phyloP scores from a whole-genome alignment of 1,284 basidiomycete genomes.

The Microbotryomycetes sp. region DNA sequence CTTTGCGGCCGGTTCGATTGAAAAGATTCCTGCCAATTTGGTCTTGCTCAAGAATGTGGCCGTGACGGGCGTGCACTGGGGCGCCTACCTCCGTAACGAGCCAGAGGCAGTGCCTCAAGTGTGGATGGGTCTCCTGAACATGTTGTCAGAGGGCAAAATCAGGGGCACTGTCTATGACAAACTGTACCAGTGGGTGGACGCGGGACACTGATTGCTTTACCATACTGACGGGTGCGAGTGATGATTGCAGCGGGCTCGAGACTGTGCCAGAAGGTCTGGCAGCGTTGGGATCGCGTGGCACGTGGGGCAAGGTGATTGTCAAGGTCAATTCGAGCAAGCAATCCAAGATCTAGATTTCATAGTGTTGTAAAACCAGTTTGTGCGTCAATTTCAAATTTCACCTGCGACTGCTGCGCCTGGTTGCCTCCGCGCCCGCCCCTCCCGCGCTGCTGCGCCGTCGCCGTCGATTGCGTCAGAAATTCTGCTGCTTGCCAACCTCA shows the following conservation, averaged over 20 bases:
- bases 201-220: not conserved
- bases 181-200: conserved; percentile 49
- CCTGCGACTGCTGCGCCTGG: too few species aligned
- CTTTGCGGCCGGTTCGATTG: conserved; percentile 70
- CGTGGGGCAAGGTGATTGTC: conserved; percentile 86
- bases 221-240: not conserved
- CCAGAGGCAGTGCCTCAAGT: conserved; percentile 57
- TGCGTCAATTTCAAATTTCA: too few species aligned
- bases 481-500: too few species aligned
- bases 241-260: conserved; percentile 50
- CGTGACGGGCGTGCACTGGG: conserved; percentile 76
- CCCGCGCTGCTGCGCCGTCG: too few species aligned
- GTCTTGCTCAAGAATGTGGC: conserved; percentile 80
- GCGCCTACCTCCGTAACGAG: conserved; percentile 54
- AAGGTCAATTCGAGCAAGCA: conserved; percentile 46
- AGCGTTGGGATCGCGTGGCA: conserved; percentile 62
- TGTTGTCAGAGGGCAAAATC: conserved; percentile 59
- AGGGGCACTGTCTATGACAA: conserved; percentile 67
- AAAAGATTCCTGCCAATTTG: conserved; percentile 82
- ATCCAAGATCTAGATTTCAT: not conserved
- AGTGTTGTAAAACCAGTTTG: too few species aligned
- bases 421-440: too few species aligned
- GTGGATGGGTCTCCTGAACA: conserved; percentile 65
- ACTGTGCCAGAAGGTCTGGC: conserved; percentile 52
- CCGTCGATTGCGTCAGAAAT: too few species aligned